A percentile compares a stretch with the other conserved stretches of the same genome.
These are phyloP conservation scores for Russula foetens DNA, from an alignment of 768 basidiomycete genomes.

Conservation along the genomic window DNA sequence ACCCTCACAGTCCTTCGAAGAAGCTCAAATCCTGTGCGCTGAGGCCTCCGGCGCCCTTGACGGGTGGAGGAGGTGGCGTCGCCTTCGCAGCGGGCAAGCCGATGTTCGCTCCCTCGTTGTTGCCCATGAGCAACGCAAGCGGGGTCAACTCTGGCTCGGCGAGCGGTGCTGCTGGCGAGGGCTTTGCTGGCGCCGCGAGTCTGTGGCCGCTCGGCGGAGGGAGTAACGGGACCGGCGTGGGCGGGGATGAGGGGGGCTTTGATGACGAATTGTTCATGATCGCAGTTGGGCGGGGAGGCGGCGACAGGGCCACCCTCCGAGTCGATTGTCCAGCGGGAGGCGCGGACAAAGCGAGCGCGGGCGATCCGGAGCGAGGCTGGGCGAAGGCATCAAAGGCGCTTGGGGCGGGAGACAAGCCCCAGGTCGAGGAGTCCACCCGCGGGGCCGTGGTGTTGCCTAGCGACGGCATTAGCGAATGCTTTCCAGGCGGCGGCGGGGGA, in stretches of 20 bases:
- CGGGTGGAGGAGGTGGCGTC: constrained; percentile 7
- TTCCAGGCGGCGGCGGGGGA: background rate
- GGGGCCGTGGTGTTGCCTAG: background rate
- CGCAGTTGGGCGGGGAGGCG: background rate
- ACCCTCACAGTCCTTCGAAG: constrained; percentile 62
- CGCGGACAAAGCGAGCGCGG: background rate
- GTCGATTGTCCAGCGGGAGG: background rate
- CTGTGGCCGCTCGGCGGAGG: constrained; percentile 8
- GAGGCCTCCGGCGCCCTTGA: constrained; percentile 41
- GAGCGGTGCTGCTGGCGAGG: background rate
- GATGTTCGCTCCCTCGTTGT: background rate
- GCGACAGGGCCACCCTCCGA: background rate
- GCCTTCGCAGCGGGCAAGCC: background rate
- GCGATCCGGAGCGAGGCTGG: background rate
- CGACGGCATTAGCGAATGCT: background rate
- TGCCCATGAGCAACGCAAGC: constrained; percentile 12
- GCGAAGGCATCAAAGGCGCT: background rate
- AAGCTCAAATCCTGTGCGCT: constrained; percentile 83
- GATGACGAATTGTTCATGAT: background rate
- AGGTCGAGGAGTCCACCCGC: background rate
- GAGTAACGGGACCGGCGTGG: constrained; percentile 2
- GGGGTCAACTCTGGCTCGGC: constrained; percentile 17
- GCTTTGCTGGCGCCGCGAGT: background rate
- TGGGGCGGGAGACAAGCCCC: background rate
- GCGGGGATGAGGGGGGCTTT: background rate